These are phyloP conservation scores for Strobilomyces echinocephalus DNA, from an alignment of 768 basidiomycete species.

Conservation along the genomic window DNA sequence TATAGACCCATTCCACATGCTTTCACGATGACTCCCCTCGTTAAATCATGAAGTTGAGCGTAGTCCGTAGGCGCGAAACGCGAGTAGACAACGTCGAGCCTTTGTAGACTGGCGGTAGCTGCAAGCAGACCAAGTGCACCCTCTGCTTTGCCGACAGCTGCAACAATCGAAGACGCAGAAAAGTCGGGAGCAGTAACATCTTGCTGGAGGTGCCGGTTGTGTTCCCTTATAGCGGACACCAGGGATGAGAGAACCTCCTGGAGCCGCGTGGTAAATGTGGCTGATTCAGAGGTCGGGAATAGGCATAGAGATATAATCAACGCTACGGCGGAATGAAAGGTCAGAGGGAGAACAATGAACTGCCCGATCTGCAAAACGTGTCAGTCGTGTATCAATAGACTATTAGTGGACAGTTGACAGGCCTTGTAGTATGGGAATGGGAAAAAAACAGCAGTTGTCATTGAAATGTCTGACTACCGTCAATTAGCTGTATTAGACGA, in stretches of 20 bases:
- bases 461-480: constrained; percentile 44
- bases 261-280: constrained; percentile 51
- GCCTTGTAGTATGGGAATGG: constrained; percentile 62
- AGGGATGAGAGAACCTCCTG: constrained; percentile 47
- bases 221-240: constrained; percentile 39
- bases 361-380: constrained; percentile 40
- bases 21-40: constrained; percentile 48
- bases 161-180: constrained; percentile 30
- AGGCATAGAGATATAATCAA: constrained; percentile 48
- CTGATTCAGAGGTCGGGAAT: constrained; percentile 61
- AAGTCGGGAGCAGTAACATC: constrained; percentile 35
- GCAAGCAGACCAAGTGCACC: constrained; percentile 48
- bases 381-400: not conserved
- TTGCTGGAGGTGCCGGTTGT: constrained; percentile 42
- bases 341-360: constrained; percentile 51
- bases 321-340: constrained; percentile 54
- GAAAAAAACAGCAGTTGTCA: constrained; percentile 55
- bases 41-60: constrained; percentile 42
- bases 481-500: not conserved
- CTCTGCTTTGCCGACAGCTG: constrained; percentile 38
- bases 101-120: constrained; percentile 48
- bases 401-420: constrained; percentile 12
- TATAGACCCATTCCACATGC: constrained; percentile 62
- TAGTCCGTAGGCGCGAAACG: constrained; percentile 60
- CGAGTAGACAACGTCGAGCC: constrained; percentile 54